Base-by-base conservation (phyloP, 345 rosid species). In the Bretschneidera sinensis region DNA sequence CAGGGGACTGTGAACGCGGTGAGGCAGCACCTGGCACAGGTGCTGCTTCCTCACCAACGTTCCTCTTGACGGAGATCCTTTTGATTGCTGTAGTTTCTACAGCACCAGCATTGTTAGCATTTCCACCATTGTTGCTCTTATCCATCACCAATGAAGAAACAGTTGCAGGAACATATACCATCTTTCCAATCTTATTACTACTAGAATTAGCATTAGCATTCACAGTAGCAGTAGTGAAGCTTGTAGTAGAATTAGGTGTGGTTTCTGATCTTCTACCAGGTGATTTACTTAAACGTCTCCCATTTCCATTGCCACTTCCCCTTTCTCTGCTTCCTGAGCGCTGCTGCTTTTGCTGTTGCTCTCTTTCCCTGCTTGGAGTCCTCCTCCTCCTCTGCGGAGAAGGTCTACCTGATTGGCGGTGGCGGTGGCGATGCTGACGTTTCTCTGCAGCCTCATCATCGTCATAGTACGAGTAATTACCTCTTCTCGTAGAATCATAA, bases 301-400 rank as follows among this genome's bases (percentile, higher is more conserved):
- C 86, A 48, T 74, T 71, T 1, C 77, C 53, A 9, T 43, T 62
- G 28, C 77, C 61, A 20, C 72, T 70, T 39, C 72, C 72, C 63
- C 88, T 80, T 65, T 84, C 90, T 48, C 83, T 77, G 45, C 87
- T 78, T n/a, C 89, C 89, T 0, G 92, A 79, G 13, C 85, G 66
- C 47, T 86, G 82, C 14, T 77, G 77, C 65, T 72, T 73, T 33
- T 66, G 78, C 65, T 72, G 75, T 33, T 66, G 78, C 4, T 89
- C 98, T 53, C 98, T 78, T 55, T 89, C 98, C 64, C 96, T 83
- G 49, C 99, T 92, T 14, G 97, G 99, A 1, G 99, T 94, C 71
- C 97, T 78, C 59, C 97, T 80, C 79, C 99, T 82, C 65, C 90
- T 81, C 15, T 82, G 79, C 14, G 83, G 71, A 54, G 76, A 71